Evolutionary conservation across 176 grass and related monocot genomes (phyloP).

Genomic region (Cenchrus fungigraminus): DNA sequence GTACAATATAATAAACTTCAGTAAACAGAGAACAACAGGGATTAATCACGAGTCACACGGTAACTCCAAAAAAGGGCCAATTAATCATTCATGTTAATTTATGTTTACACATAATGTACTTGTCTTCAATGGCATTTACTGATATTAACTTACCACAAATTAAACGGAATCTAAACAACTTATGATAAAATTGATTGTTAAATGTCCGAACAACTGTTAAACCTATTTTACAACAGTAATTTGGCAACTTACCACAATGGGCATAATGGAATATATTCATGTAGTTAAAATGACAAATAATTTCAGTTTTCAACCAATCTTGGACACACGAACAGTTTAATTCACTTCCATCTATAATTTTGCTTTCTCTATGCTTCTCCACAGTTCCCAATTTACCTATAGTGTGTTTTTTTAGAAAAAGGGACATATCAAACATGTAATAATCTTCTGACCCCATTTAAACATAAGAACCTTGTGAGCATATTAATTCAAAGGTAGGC

Average conservation of each 20-base stretch:
- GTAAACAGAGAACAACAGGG: neutral
- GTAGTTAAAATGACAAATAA: constrained; percentile 9
- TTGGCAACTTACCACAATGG: constrained; percentile 20
- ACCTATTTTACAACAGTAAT: neutral
- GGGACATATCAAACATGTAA: constrained; percentile 12
- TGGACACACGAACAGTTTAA: neutral
- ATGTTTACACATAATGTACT: neutral
- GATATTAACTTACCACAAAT: neutral
- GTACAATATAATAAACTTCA: neutral
- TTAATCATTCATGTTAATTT: constrained; percentile 21
- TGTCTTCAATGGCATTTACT: neutral
- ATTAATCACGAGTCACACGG: neutral
- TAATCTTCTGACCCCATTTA: constrained; percentile 2
- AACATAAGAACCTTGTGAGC: constrained; percentile 30
- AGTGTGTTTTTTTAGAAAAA: neutral
- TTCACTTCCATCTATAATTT: constrained; percentile 13
- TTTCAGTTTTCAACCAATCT: neutral
- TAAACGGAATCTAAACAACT: neutral
- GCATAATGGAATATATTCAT: neutral
- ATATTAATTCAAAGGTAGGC: constrained; percentile 18
- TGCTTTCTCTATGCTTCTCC: constrained; percentile 18
- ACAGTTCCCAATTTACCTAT: constrained; percentile 21
- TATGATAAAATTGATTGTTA: constrained; percentile 5
- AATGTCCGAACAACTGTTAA: constrained; percentile 12
- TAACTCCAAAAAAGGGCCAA: constrained; percentile 2